Conservation (phyloP, 1,139 yeast genomes). For the Taphrina sp. region DNA sequence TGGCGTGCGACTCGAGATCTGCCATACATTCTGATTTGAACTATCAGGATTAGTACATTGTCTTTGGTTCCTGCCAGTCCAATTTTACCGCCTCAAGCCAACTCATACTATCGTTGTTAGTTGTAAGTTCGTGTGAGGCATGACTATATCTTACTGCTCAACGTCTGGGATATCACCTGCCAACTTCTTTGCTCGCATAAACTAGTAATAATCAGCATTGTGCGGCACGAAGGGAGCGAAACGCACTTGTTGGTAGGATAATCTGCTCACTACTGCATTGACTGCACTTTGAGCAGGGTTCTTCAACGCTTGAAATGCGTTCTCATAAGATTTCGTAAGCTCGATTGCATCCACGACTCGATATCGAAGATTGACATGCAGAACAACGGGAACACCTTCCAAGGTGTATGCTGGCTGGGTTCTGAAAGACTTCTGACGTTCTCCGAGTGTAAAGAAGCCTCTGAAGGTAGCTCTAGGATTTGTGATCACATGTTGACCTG, state of each 20-base stretch:
- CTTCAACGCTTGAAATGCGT: slow-evolving; percentile 24
- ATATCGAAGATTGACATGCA: slow-evolving; percentile 24
- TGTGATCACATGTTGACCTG: slow-evolving; percentile 24
- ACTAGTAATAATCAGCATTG: too few species aligned
- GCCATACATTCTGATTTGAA: slow-evolving; percentile 26
- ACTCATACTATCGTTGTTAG: too few species aligned
- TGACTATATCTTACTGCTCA: too few species aligned
- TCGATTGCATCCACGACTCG: slow-evolving; percentile 24
- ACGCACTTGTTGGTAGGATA: slow-evolving; percentile 21
- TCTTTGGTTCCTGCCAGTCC: too few species aligned
- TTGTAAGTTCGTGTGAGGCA: too few species aligned
- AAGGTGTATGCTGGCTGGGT: slow-evolving; percentile 24
- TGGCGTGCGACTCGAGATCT: slow-evolving; percentile 19
- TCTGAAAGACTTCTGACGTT: slow-evolving; percentile 24
- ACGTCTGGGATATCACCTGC: slow-evolving; percentile 22
- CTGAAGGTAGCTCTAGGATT: slow-evolving; percentile 20
- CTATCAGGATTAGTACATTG: too few species aligned
- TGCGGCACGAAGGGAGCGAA: too few species aligned
- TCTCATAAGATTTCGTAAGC: slow-evolving; percentile 25
- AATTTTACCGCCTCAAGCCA: too few species aligned
- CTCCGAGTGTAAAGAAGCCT: slow-evolving; percentile 27
- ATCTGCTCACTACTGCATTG: slow-evolving; percentile 22
- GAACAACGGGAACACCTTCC: slow-evolving; percentile 27
- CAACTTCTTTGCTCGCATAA: slow-evolving; percentile 19
- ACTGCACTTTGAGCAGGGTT: slow-evolving; percentile 26